phyloP scores from a whole-genome alignment of 108 stramenopile species.

The Mayamaea pseudoterrestris region DNA sequence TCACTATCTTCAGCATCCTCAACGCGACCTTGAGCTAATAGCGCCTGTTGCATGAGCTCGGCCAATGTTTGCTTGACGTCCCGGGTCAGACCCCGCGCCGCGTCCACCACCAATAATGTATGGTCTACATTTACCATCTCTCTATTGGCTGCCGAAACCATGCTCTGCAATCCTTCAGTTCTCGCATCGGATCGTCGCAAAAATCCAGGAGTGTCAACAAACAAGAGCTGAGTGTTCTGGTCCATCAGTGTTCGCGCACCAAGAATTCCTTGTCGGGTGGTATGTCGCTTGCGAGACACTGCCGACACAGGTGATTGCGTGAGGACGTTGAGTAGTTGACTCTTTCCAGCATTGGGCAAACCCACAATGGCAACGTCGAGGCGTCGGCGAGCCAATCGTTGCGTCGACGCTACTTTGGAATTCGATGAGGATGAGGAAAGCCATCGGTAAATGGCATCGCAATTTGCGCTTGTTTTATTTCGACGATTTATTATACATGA shows the following conservation, averaged over 20 bases:
- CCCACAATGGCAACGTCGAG: conserved; percentile 84
- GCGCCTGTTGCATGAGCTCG: conserved; percentile 47
- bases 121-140: conserved; percentile 69
- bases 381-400: conserved; percentile 32
- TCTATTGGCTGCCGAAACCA: conserved; percentile 37
- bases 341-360: conserved; percentile 81
- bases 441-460: too few species aligned
- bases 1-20: conserved; percentile 48
- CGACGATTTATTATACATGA: too few species aligned
- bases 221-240: conserved; percentile 65
- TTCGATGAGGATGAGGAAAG: too few species aligned
- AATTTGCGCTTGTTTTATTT: too few species aligned
- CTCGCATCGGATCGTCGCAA: conserved; percentile 38
- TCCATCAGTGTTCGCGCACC: conserved; percentile 60
- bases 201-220: conserved; percentile 89
- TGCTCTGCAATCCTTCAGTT: conserved; percentile 51
- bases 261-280: conserved; percentile 71
- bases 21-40: conserved; percentile 39
- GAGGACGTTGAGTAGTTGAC: conserved; percentile 75
- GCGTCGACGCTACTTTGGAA: too few species aligned
- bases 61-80: conserved; percentile 49
- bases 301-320: conserved; percentile 67
- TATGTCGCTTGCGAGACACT: conserved; percentile 87
- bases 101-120: conserved; percentile 77
- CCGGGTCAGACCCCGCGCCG: conserved; percentile 39